phyloP scores from a whole-genome alignment of 2,329 filamentous ascomycete genomes.

The Fusarium concolor region DNA sequence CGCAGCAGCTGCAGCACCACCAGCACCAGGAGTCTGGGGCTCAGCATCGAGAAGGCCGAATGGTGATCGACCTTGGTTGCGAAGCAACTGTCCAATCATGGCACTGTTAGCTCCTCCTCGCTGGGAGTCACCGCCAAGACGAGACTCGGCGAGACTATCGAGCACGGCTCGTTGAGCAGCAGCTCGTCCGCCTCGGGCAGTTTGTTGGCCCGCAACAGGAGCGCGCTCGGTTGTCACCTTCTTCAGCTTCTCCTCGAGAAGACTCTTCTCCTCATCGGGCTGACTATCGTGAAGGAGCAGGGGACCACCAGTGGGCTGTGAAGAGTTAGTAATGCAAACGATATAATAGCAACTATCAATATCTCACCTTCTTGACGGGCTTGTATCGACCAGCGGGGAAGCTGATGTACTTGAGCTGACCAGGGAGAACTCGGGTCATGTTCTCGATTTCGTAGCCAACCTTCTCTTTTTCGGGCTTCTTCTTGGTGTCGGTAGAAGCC shows the following conservation, averaged over 20 bases:
- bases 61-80: constrained; percentile 52
- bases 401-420: constrained; percentile 94
- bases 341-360: not conserved
- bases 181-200: constrained; percentile 49
- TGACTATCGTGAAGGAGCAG: constrained; percentile 89
- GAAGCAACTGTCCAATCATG: constrained; percentile 58
- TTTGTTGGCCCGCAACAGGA: constrained; percentile 62
- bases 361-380: constrained; percentile 83
- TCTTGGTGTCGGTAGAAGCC: constrained; percentile 73
- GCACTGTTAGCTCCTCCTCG: constrained; percentile 49
- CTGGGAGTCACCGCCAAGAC: not conserved
- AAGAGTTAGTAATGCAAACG: constrained; percentile 38
- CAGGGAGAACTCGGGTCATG: constrained; percentile 93
- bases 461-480: constrained; percentile 96
- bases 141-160: constrained; percentile 51
- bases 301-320: constrained; percentile 89
- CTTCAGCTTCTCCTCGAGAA: constrained; percentile 93
- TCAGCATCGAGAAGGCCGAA: constrained; percentile 47
- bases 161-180: constrained; percentile 51
- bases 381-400: constrained; percentile 92
- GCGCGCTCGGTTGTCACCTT: constrained; percentile 76
- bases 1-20: constrained; percentile 74
- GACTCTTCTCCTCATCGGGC: constrained; percentile 79
- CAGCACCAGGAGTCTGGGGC: constrained; percentile 47
- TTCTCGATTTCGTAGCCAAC: constrained; percentile 96